Evolutionary conservation across 2,329 filamentous ascomycete genomes (phyloP), one percentile per base, ranked within the genome.

Genomic region (Hypoxylon sp.): DNA sequence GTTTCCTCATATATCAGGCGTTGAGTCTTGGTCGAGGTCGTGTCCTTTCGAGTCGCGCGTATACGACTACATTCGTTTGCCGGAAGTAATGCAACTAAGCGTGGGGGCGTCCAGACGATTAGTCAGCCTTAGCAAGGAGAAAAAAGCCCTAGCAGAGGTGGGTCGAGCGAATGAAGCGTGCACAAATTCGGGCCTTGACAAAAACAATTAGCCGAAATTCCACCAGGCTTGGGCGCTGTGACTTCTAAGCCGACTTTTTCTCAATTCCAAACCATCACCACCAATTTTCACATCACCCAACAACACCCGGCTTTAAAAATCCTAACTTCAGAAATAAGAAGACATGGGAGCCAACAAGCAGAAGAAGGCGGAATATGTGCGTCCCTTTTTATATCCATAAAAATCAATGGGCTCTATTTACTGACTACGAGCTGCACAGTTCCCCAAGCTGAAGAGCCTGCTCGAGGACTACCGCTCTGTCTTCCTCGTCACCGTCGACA

Each of bases 381-480:
- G 67, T 56, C 5, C 18, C 26, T 20, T 33, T 11, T 37, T 3
- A 11, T 15, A 5, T 11, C 24, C n/a, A 3, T 9, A 18, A 5
- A 15, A 21, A 31, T 45, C 45, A 47, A 56, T 48, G 24, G 17
- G 43, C 10, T 4, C 23, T 15, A 43, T 40, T 58, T 49, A 38
- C 24, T 53, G 24, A 58, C 42, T 13, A 38, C 37, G 23, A 29
- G 46, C 37, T 23, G 23, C 33, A 38, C 97, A 99, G 88, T 99
- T 99, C 86, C 94, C 97, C 81, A 98, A 98, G 92, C 92, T 99
- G 80, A 96, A 97, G 89, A 80, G 80, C 81, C 88, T 98, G 79
- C 89, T 99, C 79, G 91, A 98, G 85, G 89, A 92, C 79, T 98
- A 96, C 90, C 88, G 87, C 80, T 94, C 90, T 76, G 90, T 98